These are phyloP conservation scores for Salix viminalis DNA, from an alignment of 345 rosid genomes.

Conservation along the genomic window DNA sequence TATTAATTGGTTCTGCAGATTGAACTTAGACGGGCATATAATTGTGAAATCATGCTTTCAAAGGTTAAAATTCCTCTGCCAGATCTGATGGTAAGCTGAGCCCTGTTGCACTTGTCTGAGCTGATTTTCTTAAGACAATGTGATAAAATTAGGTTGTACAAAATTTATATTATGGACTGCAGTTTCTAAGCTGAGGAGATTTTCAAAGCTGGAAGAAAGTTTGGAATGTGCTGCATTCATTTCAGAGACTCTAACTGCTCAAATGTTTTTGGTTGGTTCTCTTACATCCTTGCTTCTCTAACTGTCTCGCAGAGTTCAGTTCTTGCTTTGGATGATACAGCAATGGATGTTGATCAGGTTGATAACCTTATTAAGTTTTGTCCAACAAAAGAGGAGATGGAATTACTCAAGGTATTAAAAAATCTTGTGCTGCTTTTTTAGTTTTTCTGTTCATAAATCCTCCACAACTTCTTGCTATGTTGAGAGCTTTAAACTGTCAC, in stretches of 20 bases:
- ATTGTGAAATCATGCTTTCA: conserved; percentile 83
- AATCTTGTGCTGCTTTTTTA: background rate
- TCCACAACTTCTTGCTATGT: background rate
- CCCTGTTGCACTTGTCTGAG: conserved; percentile 8
- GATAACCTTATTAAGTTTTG: conserved; percentile 78
- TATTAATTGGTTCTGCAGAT: conserved; percentile 50
- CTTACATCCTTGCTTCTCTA: conserved; percentile 22
- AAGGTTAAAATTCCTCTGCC: conserved; percentile 77
- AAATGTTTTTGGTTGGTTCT: background rate
- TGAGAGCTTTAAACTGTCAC: background rate
- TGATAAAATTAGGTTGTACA: background rate
- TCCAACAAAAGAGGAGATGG: conserved; percentile 83
- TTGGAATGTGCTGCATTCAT: background rate
- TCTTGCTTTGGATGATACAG: conserved; percentile 72
- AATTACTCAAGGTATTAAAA: conserved; percentile 55
- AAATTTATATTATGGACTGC: background rate
- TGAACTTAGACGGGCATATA: conserved; percentile 78
- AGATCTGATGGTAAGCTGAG: conserved; percentile 60
- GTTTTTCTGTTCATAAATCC: background rate
- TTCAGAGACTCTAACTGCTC: conserved; percentile 2
- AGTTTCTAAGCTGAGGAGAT: background rate
- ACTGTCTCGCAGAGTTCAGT: conserved; percentile 54
- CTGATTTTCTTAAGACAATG: conserved; percentile 3
- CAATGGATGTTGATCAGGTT: conserved; percentile 73
- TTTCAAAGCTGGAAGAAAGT: background rate